These are phyloP conservation scores for Trichothecium sympodiale DNA, from an alignment of 2,329 filamentous ascomycete species.

Conservation along the genomic window DNA sequence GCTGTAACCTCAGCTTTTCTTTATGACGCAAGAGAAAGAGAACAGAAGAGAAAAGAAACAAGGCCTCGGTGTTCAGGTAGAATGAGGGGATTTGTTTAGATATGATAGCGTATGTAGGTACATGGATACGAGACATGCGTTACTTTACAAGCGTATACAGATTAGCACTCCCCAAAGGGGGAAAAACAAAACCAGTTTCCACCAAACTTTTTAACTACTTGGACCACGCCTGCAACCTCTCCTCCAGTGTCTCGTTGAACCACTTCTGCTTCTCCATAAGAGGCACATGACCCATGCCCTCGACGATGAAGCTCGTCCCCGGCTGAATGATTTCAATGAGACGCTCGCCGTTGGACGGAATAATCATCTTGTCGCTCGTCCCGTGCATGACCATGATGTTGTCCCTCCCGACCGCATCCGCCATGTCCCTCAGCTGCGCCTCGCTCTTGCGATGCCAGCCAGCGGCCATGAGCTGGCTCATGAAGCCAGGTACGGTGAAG, in stretches of 20 bases:
- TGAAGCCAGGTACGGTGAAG: slow-evolving; percentile 57
- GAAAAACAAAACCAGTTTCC: too few relatives aligned
- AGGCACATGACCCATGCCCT: slow-evolving; percentile 66
- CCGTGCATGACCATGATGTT: slow-evolving; percentile 73
- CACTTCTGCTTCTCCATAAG: slow-evolving; percentile 60
- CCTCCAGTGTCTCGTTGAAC: slow-evolving; percentile 54
- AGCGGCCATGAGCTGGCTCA: slow-evolving; percentile 68
- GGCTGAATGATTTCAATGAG: slow-evolving; percentile 56
- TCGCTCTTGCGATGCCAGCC: slow-evolving; percentile 69
- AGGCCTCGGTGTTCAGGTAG: too few relatives aligned
- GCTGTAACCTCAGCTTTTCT: too few relatives aligned
- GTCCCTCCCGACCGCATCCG: slow-evolving; percentile 57
- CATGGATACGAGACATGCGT: too few relatives aligned
- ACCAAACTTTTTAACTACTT: slow-evolving; percentile 2
- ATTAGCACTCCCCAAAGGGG: too few relatives aligned
- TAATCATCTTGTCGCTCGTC: slow-evolving; percentile 67
- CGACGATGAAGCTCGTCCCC: slow-evolving; percentile 48
- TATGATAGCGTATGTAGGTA: too few relatives aligned
- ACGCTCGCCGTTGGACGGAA: slow-evolving; percentile 55
- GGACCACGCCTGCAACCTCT: slow-evolving; percentile 34
- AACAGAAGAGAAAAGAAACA: too few relatives aligned
- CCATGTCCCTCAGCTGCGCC: slow-evolving; percentile 52
- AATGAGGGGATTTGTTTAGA: too few relatives aligned
- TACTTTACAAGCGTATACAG: too few relatives aligned
- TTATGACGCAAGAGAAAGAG: too few relatives aligned